Percentiles rank a stretch among this genome's conserved stretches.
phyloP scores from a whole-genome alignment of 2,329 filamentous ascomycete species.

The Mariannaea elegans region DNA sequence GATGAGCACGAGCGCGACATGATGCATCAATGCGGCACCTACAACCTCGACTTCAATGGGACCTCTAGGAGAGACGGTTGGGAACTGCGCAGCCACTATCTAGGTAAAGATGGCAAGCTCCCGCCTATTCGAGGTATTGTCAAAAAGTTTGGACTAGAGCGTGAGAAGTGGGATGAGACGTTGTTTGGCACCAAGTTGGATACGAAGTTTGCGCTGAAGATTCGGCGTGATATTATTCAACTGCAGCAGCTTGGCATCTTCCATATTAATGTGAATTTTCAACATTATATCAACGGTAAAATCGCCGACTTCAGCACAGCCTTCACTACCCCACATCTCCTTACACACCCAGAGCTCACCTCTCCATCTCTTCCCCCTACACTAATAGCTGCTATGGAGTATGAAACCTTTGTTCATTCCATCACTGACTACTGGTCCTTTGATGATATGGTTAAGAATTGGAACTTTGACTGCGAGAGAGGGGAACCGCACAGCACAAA shows the following conservation, averaged over 20 bases:
- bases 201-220: neutral
- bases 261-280: neutral
- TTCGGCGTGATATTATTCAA: neutral
- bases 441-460: neutral
- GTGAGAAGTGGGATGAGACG: too few relatives aligned
- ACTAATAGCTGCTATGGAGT: neutral
- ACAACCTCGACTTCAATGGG: neutral
- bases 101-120: constrained; percentile 19
- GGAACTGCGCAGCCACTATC: neutral
- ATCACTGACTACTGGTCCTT: neutral
- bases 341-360: constrained; percentile 20
- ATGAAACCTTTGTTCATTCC: neutral
- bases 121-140: constrained; percentile 36
- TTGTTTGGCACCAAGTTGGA: too few relatives aligned
- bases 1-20: constrained; percentile 27
- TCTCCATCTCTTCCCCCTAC: neutral
- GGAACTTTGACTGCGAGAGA: neutral
- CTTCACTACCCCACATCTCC: constrained; percentile 37
- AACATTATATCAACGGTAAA: constrained; percentile 35
- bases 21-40: constrained; percentile 10
- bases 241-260: constrained; percentile 11
- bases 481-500: too few relatives aligned
- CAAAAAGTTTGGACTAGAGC: constrained; percentile 26
- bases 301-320: constrained; percentile 37
- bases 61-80: neutral